Evolutionary conservation across 148 eudicot species (phyloP), one percentile per base, ranked within the genome.

Genomic region (Arctostaphylos glauca): DNA sequence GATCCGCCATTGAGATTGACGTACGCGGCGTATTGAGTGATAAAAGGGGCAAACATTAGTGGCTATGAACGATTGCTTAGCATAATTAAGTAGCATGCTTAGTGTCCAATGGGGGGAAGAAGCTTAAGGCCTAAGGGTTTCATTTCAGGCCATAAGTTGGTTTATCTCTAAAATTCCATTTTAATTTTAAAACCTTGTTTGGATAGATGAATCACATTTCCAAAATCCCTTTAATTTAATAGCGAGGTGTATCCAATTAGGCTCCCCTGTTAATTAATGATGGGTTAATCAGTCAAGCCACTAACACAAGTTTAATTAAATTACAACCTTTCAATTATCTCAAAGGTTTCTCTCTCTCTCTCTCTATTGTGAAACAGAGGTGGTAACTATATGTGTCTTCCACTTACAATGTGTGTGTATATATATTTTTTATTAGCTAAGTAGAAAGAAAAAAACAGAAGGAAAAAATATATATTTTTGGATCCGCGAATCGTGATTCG

Each of bases 141-240:
- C 71, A 66, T 66, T 66, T 25, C 6, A 66, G 71, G 31, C 71
- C 71, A 66, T 66, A 66, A 66, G 10, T 10, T 66, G 44, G 71
- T 66, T 66, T 66, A 25, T 41, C 12, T 4, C 71, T 66, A 3
- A 66, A 2, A 66, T 66, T 9, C 44, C 71, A 25, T 12, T 66
- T 31, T 12, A 66, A 66, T 12, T 10, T 25, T 12, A 31, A 31
- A 31, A 41, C 71, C 1, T 66, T 41, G 54, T 66, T 64, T 23
- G 25, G 70, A 64, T n/a, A 64, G 70, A 64, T 38, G 70, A 66
- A 66, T 38, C 71, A 31, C 71, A 66, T 66, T 16, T 66, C 71
- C 71, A 15, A 4, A 3, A 66, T 31, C 44, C 31, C 16, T 66
- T 66, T 66, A 66, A 66, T 66, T 66, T 41, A 66, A 12, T 66